phyloP scores from a whole-genome alignment of 2,329 filamentous ascomycete species.

The Pseudogymnoascus sp. region DNA sequence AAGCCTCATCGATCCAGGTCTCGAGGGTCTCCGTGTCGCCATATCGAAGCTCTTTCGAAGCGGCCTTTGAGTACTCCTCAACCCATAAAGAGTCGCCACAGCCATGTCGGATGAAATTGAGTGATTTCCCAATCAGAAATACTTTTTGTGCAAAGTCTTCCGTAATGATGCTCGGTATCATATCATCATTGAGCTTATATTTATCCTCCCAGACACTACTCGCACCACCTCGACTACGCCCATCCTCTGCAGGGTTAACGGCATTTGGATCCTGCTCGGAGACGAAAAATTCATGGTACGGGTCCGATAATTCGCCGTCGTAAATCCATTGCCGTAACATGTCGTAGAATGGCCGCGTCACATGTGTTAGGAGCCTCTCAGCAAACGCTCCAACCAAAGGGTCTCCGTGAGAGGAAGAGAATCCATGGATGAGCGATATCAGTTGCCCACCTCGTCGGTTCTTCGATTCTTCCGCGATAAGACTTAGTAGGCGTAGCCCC shows the following conservation, averaged over 20 bases:
- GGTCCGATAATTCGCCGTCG: conserved; percentile 94
- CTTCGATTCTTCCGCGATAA: conserved; percentile 87
- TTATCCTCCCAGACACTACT: conserved; percentile 98
- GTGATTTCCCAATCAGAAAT: conserved; percentile 91
- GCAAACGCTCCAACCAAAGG: conserved; percentile 91
- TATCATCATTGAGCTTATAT: conserved; percentile 73
- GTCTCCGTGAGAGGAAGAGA: conserved; percentile 89
- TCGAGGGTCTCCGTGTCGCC: conserved; percentile 89
- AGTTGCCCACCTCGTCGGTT: conserved; percentile 81
- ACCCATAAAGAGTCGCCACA: conserved; percentile 94
- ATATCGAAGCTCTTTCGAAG: conserved; percentile 85
- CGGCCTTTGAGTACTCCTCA: conserved; percentile 84
- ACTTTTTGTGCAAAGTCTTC: conserved; percentile 92
- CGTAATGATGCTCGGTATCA: conserved; percentile 91
- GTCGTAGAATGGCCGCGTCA: conserved; percentile 92
- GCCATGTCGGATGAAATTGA: conserved; percentile 96
- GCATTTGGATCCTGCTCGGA: conserved; percentile 62
- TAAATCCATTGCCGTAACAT: conserved; percentile 97
- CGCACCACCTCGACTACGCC: conserved; percentile 50
- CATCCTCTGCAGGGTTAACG: conserved; percentile 35
- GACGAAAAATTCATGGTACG: conserved; percentile 92
- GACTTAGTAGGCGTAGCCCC: conserved; percentile 83
- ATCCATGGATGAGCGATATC: conserved; percentile 86
- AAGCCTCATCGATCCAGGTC: conserved; percentile 89
- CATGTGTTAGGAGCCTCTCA: conserved; percentile 74